Evolutionary conservation across 441 rosid genomes (phyloP).

Genomic region (Flueggea neowawraea): DNA sequence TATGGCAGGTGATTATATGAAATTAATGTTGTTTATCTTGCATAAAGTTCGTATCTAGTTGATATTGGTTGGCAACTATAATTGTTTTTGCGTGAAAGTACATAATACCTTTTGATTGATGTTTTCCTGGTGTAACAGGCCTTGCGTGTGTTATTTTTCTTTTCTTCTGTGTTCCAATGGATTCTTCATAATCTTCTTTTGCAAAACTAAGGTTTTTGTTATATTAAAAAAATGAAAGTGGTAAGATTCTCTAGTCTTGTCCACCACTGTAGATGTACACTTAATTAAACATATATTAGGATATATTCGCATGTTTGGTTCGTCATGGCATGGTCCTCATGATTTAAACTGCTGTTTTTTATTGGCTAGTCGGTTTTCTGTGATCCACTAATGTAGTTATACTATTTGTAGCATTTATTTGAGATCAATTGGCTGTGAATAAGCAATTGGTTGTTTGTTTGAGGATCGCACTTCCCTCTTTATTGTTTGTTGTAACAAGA

Average conservation of each 20-base stretch:
- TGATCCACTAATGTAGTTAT: too few species aligned
- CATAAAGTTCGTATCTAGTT: constrained; percentile 23
- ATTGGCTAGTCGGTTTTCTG: too few species aligned
- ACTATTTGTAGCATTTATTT: too few species aligned
- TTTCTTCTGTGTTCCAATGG: constrained; percentile 14
- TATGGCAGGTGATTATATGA: constrained; percentile 5
- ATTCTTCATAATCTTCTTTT: constrained; percentile 12
- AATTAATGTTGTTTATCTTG: constrained; percentile 12
- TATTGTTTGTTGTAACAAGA: too few species aligned
- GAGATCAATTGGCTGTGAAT: too few species aligned
- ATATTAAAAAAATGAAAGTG: constrained; percentile 18
- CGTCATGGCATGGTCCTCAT: background rate
- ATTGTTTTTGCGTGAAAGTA: constrained; percentile 42
- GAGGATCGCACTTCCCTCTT: too few species aligned
- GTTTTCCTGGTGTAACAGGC: background rate
- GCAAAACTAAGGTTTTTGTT: constrained; percentile 18
- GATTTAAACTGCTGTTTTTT: too few species aligned
- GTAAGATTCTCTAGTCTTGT: constrained; percentile 25
- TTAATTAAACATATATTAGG: constrained; percentile 10
- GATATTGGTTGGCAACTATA: constrained; percentile 38
- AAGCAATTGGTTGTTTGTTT: too few species aligned
- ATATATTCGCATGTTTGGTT: constrained; percentile 23
- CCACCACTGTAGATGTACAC: constrained; percentile 12
- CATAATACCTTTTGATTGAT: constrained; percentile 42
- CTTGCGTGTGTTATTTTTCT: constrained; percentile 8